Conservation (phyloP, 306 rosid species). For the Arachis stenosperma region DNA sequence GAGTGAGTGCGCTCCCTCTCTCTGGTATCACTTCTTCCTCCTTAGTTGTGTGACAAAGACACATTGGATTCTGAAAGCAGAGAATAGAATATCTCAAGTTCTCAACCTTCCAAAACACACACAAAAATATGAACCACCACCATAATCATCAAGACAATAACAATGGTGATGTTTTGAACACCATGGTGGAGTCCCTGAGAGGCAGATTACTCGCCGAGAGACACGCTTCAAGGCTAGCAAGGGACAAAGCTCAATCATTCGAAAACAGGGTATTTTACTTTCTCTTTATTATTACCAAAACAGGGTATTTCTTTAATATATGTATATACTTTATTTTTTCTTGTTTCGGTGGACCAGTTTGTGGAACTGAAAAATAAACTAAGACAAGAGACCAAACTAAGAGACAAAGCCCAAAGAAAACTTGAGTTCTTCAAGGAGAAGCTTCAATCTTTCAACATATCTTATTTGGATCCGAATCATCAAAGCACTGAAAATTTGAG, state of each 20-base stretch:
- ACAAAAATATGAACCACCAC: too few relatives aligned
- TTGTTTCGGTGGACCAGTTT: slow-evolving; percentile 41
- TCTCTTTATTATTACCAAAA: too few relatives aligned
- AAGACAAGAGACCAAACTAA: slow-evolving; percentile 51
- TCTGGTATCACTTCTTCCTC: too few relatives aligned
- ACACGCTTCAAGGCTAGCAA: slow-evolving; percentile 65
- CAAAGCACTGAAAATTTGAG: slow-evolving; percentile 36
- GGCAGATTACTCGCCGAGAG: slow-evolving; percentile 80
- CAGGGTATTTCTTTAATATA: too few relatives aligned
- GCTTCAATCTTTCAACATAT: slow-evolving; percentile 53
- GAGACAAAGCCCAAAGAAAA: slow-evolving; percentile 63
- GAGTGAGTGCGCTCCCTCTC: too few relatives aligned
- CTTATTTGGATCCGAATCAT: background rate
- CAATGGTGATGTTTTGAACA: slow-evolving; percentile 38
- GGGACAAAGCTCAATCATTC: slow-evolving; percentile 52
- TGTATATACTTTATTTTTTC: too few relatives aligned
- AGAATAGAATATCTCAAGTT: too few relatives aligned
- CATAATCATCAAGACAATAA: too few relatives aligned
- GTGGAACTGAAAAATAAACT: slow-evolving; percentile 54
- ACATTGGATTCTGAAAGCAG: too few relatives aligned
- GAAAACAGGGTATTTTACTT: slow-evolving; percentile 47
- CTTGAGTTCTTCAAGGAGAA: slow-evolving; percentile 52
- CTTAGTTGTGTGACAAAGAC: too few relatives aligned
- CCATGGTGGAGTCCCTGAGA: slow-evolving; percentile 69
- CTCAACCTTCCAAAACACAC: too few relatives aligned